A percentile compares a stretch with the other conserved stretches of the same genome.
Conservation (phyloP, 2,329 filamentous ascomycete genomes). For the Penicillium sumatraense region DNA sequence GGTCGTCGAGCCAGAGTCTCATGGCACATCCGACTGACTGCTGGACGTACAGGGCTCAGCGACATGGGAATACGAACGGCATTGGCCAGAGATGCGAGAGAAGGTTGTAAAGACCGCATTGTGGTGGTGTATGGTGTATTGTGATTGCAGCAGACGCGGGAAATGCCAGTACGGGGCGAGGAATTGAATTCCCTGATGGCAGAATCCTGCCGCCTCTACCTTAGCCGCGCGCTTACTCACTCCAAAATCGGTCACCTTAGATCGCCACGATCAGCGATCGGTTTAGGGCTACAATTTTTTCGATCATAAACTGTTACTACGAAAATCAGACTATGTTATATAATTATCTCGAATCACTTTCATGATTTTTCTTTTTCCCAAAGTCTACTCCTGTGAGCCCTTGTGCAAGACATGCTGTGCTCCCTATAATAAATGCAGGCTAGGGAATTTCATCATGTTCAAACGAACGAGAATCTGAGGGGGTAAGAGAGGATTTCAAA, state of each 20-base stretch:
- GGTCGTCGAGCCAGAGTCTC: constrained; percentile 25
- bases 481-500: background rate
- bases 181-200: constrained; percentile 26
- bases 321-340: no score
- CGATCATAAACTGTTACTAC: background rate
- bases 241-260: background rate
- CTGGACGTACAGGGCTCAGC: constrained; percentile 32
- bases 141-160: constrained; percentile 22
- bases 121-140: constrained; percentile 20
- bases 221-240: constrained; percentile 30
- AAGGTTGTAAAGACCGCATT: constrained; percentile 44
- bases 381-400: background rate
- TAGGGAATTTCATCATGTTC: background rate
- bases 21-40: constrained; percentile 26
- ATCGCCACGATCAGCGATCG: background rate
- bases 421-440: background rate
- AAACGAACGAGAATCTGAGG: background rate
- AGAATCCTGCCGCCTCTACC: constrained; percentile 26
- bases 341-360: background rate
- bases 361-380: background rate
- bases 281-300: background rate
- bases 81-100: constrained; percentile 50
- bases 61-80: constrained; percentile 50
- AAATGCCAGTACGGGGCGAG: constrained; percentile 24
- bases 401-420: background rate